phyloP scores from a whole-genome alignment of 2,329 filamentous ascomycete genomes.

The Claviceps fusiformis region DNA sequence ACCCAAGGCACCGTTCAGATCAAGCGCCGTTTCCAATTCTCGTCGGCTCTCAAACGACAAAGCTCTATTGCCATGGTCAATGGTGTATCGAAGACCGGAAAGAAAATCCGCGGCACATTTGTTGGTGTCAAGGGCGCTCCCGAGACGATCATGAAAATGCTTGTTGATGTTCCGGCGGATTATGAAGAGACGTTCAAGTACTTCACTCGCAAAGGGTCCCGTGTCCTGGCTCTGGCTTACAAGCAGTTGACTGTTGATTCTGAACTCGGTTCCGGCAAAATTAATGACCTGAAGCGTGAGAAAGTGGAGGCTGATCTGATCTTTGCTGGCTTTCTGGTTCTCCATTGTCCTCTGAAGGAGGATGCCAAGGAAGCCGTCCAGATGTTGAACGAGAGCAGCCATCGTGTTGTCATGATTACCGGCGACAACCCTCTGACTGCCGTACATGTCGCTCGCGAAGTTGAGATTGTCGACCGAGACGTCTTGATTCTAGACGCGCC shows the following conservation, averaged over 20 bases:
- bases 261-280: slow-evolving; percentile 69
- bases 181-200: slow-evolving; percentile 99
- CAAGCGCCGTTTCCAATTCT: slow-evolving; percentile 96
- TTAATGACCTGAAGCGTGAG: slow-evolving; percentile 91
- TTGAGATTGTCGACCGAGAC: slow-evolving; percentile 94
- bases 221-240: slow-evolving; percentile 86
- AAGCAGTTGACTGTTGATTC: slow-evolving; percentile 74
- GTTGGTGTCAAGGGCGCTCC: slow-evolving; percentile 94
- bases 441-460: slow-evolving; percentile 85
- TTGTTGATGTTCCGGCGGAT: slow-evolving; percentile 65
- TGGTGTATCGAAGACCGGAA: slow-evolving; percentile 57
- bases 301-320: slow-evolving; percentile 71
- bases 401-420: slow-evolving; percentile 98
- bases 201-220: slow-evolving; percentile 89
- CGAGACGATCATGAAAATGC: slow-evolving; percentile 91
- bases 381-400: slow-evolving; percentile 97
- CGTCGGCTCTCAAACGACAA: slow-evolving; percentile 87
- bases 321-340: slow-evolving; percentile 90
- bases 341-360: slow-evolving; percentile 92
- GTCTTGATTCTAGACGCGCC: slow-evolving; percentile 90
- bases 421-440: slow-evolving; percentile 96
- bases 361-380: slow-evolving; percentile 88
- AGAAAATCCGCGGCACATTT: slow-evolving; percentile 73
- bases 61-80: slow-evolving; percentile 82
- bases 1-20: slow-evolving; percentile 68